A percentile compares a stretch with the other conserved stretches of the same genome.
Evolutionary conservation across 1,284 basidiomycete species (phyloP).

Genomic region (Veloporphyrellus conicus): DNA sequence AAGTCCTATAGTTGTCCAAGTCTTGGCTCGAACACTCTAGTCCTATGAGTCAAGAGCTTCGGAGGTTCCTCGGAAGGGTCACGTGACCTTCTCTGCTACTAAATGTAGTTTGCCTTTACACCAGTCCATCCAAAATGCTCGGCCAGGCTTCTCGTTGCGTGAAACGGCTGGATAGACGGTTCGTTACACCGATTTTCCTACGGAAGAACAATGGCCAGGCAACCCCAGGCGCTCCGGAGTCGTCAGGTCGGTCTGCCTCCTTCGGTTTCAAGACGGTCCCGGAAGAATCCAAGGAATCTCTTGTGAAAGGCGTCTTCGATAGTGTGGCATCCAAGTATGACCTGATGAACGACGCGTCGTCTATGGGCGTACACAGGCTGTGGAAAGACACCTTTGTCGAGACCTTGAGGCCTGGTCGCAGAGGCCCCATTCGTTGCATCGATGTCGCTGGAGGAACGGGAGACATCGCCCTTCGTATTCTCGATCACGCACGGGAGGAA

Average conservation of each 20-base stretch:
- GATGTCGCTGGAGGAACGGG: conserved; percentile 98
- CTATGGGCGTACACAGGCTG: conserved; percentile 90
- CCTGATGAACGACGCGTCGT: conserved; percentile 98
- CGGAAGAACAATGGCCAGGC: conserved; percentile 25
- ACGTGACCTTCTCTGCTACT: neutral
- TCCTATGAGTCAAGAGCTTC: no score
- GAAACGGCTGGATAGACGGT: conserved; percentile 13
- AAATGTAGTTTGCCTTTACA: no score
- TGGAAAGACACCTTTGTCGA: conserved; percentile 97
- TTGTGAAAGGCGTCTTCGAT: conserved; percentile 91
- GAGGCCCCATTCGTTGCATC: conserved; percentile 73
- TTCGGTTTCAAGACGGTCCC: conserved; percentile 91
- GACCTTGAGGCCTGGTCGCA: conserved; percentile 72
- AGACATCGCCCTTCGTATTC: conserved; percentile 91
- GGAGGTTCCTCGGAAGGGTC: no score
- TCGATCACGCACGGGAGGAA: conserved; percentile 87
- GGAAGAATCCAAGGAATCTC: conserved; percentile 69
- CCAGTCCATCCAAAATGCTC: conserved; percentile 17
- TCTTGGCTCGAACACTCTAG: no score
- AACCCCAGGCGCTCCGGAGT: conserved; percentile 6
- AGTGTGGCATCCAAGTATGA: conserved; percentile 96
- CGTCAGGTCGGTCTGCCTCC: conserved; percentile 58
- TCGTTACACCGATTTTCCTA: conserved; percentile 9
- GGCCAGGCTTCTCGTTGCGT: conserved; percentile 14
- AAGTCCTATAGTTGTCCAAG: no score